Evolutionary conservation across 2,329 filamentous ascomycete genomes (phyloP).

Genomic region (Neofusicoccum ribis): DNA sequence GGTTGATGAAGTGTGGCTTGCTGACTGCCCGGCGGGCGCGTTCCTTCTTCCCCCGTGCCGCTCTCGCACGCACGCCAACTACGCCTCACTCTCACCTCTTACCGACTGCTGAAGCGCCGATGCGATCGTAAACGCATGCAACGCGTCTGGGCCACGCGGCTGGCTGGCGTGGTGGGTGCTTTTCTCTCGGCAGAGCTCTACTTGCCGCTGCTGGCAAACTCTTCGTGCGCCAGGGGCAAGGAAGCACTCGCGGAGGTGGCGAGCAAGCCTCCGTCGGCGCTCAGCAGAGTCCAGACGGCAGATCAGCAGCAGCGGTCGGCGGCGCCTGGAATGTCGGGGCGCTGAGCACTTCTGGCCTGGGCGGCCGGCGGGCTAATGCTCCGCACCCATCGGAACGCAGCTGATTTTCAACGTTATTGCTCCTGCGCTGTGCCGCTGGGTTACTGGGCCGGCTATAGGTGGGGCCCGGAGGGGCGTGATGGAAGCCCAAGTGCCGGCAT

Average conservation of each 20-base stretch:
- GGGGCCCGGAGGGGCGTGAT: not conserved
- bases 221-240: no score
- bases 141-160: constrained; percentile 1
- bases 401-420: not conserved
- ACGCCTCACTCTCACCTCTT: not conserved
- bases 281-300: not conserved
- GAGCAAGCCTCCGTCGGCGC: not conserved
- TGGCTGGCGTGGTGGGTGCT: not conserved
- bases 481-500: not conserved
- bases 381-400: not conserved
- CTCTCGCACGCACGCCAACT: not conserved
- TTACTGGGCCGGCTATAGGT: not conserved
- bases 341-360: no score
- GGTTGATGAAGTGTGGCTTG: not conserved
- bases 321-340: not conserved
- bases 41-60: not conserved
- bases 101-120: not conserved
- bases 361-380: not conserved
- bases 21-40: not conserved
- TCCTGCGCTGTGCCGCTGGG: not conserved
- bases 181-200: not conserved
- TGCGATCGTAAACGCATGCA: not conserved
- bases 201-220: not conserved
- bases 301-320: constrained; percentile 8
- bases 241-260: not conserved